These are phyloP conservation scores for Microdochium paspali DNA, from an alignment of 2,329 filamentous ascomycete species.

Conservation along the genomic window DNA sequence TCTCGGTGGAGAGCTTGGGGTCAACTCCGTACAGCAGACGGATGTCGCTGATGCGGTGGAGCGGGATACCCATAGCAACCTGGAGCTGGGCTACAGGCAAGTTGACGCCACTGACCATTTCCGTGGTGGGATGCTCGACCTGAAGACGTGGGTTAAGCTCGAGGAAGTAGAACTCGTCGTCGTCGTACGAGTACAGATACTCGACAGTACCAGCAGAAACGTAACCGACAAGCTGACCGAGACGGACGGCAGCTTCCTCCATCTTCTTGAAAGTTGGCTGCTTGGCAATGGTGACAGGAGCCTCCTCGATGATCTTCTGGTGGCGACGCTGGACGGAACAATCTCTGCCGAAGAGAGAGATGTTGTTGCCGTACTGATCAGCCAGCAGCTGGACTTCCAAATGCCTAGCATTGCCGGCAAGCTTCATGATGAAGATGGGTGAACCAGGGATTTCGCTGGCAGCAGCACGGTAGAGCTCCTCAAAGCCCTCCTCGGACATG, in stretches of 20 bases:
- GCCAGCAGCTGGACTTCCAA: conserved; percentile 95
- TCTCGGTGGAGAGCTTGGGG: conserved; percentile 73
- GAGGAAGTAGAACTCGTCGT: conserved; percentile 99
- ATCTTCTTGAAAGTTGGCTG: conserved; percentile 83
- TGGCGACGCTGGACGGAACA: conserved; percentile 97
- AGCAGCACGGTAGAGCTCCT: conserved; percentile 84
- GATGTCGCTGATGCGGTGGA: conserved; percentile 94
- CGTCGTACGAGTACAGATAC: conserved; percentile 94
- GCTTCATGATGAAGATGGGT: conserved; percentile 99
- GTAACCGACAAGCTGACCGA: conserved; percentile 91
- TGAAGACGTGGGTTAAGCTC: conserved; percentile 98
- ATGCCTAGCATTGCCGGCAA: conserved; percentile 92
- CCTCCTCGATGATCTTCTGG: conserved; percentile 99
- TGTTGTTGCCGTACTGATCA: conserved; percentile 99
- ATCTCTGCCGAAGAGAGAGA: conserved; percentile 96
- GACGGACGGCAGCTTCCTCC: conserved; percentile 91
- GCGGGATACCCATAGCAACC: conserved; percentile 95
- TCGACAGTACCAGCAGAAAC: conserved; percentile 98
- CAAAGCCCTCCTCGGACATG: conserved; percentile 73
- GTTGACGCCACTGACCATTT: conserved; percentile 98
- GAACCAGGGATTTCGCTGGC: conserved; percentile 97
- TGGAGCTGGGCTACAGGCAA: conserved; percentile 94
- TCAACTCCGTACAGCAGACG: conserved; percentile 92
- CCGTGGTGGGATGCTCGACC: conserved; percentile 97
- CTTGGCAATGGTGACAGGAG: conserved; percentile 93